Conservation (phyloP, 768 basidiomycete species). For the Auriscalpium vulgare region DNA sequence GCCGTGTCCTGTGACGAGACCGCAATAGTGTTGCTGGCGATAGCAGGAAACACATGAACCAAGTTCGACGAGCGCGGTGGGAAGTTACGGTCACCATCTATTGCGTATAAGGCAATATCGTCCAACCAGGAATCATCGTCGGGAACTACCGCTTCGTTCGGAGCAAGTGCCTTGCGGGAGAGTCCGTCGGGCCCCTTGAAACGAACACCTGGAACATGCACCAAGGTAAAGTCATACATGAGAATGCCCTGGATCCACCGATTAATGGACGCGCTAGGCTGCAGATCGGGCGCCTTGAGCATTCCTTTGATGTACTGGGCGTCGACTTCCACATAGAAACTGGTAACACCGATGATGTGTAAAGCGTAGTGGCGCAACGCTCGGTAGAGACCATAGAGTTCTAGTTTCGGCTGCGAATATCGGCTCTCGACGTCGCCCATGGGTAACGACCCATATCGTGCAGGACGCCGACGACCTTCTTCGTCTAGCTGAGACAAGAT, state of each 20-base stretch:
- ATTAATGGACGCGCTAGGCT: conserved; percentile 31
- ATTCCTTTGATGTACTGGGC: conserved; percentile 32
- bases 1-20: too few relatives aligned
- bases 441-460: conserved; percentile 28
- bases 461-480: conserved; percentile 16
- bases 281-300: conserved; percentile 31
- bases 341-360: conserved; percentile 22
- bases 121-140: not conserved
- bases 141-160: not conserved
- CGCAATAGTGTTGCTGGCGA: too few relatives aligned
- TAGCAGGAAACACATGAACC: too few relatives aligned
- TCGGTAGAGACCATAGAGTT: conserved; percentile 14
- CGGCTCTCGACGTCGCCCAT: conserved; percentile 19
- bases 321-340: conserved; percentile 28
- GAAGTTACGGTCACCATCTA: not conserved
- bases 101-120: not conserved
- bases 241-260: conserved; percentile 35
- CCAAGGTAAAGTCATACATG: conserved; percentile 28
- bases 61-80: too few relatives aligned
- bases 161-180: conserved; percentile 9
- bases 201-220: conserved; percentile 26
- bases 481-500: conserved; percentile 18
- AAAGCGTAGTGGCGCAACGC: conserved; percentile 11
- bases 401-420: conserved; percentile 17
- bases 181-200: conserved; percentile 25